These are phyloP conservation scores for Pascua guehoae DNA, from an alignment of 1,284 basidiomycete species.

Conservation along the genomic window DNA sequence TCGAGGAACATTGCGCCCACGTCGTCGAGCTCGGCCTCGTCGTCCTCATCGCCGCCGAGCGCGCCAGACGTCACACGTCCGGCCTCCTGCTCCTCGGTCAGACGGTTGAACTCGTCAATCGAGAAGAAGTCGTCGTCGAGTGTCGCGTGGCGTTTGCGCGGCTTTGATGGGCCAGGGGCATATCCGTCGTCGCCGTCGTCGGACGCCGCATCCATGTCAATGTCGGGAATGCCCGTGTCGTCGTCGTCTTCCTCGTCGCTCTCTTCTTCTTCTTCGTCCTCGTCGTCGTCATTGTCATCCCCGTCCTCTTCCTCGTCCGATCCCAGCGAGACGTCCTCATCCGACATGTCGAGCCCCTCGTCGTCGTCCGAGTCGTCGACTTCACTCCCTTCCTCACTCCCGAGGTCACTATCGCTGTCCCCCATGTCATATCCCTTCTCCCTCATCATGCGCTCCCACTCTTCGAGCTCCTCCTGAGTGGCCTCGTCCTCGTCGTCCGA, in stretches of 20 bases:
- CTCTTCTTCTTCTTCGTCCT: slow-evolving; percentile 19
- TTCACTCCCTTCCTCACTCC: slow-evolving; percentile 16
- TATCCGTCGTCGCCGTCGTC: slow-evolving; percentile 23
- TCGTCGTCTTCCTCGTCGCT: slow-evolving; percentile 23
- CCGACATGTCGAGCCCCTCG: slow-evolving; percentile 15
- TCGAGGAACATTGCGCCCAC: slow-evolving; percentile 38
- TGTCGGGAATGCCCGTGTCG: slow-evolving; percentile 14
- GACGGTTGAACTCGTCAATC: slow-evolving; percentile 80
- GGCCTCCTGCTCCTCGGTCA: slow-evolving; percentile 77
- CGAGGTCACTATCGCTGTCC: slow-evolving; percentile 18
- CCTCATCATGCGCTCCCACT: slow-evolving; percentile 37
- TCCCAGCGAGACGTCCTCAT: slow-evolving; percentile 44
- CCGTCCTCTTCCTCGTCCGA: slow-evolving; percentile 51
- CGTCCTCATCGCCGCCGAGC: slow-evolving; percentile 54
- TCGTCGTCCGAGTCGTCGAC: slow-evolving; percentile 1
- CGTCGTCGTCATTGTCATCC: slow-evolving; percentile 28
- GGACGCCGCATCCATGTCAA: slow-evolving; percentile 22
- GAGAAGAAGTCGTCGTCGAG: slow-evolving; percentile 95
- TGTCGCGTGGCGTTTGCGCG: slow-evolving; percentile 53
- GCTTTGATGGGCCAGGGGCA: slow-evolving; percentile 41
- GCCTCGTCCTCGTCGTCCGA: slow-evolving; percentile 26
- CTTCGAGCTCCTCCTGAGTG: slow-evolving; percentile 38
- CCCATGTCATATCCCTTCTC: slow-evolving; percentile 28
- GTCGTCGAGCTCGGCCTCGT: slow-evolving; percentile 55
- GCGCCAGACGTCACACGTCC: slow-evolving; percentile 60